Evolutionary conservation across 2,329 filamentous ascomycete genomes (phyloP), one percentile per base, ranked within the genome.

Genomic region (Bipolaris zeicola): DNA sequence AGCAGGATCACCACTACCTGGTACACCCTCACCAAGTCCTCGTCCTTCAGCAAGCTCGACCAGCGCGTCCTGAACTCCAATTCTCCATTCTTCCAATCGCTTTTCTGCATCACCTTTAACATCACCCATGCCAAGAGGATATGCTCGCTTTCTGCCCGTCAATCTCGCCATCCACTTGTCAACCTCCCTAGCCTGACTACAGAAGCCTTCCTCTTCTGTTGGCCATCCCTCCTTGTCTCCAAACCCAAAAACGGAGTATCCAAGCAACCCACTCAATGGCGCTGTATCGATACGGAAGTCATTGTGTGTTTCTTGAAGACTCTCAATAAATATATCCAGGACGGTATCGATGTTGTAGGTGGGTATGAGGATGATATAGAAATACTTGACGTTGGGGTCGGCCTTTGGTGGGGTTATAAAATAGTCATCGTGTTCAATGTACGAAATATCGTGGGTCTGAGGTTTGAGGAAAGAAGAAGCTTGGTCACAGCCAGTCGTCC

Each of bases 131-230:
- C 95, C 95, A 6, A 98, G 80, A 0, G 94, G 94, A 68, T 89
- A 98, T 0, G 92, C 93, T 71, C 93, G 84, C 78, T 94, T 96
- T 60, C 89, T 85, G 1, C 86, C 89, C 0, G 93, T 96, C 68
- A 99, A 78, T 72, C 92, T 96, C n/a, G 94, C 92, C 90, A 99
- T 91, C 94, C 95, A 98, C 73, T 87, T 92, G 73, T 99, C 94
- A 3, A 96, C 82, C 65, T 96, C 89, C 69, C 89, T 90, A 1
- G 94, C 94, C 73, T 98, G 94, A 60, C 91, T 92, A 73, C 94
- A 97, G 77, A 93, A 99, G 0, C 94, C 94, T 66, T 95, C 90
- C 57, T 89, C 86, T 76, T 96, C 92, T 0, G 89, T 91, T 0
- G 92, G 91, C 94, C 95, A 99, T 55, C 90, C 92, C 72, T 96